Evolutionary conservation across 2,329 filamentous ascomycete species (phyloP), one percentile per base, ranked within the genome.

Genomic region (Beauveria bassiana): DNA sequence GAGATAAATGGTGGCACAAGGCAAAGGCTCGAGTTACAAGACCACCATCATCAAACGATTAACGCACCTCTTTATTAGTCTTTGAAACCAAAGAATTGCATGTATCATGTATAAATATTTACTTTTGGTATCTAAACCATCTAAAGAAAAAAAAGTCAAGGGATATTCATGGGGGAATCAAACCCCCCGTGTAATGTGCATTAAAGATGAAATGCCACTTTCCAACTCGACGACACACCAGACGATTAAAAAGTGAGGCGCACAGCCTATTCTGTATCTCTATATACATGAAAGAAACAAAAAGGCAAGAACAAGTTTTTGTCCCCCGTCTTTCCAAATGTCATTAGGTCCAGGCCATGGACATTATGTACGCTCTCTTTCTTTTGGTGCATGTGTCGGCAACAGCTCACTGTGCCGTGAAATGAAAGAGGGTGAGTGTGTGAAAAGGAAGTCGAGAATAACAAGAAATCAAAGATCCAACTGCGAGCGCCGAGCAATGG

Each of bases 71-170:
- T 38, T 16, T 16, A 38, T 38, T 5, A 16, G 14, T 38, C 34
- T 38, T 38, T 38, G 5, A 14, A 38, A 38, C 14, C 34, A 16
- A 38, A n/a, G 8, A 18, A 26, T 9, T 26, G 14, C 18, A 16
- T 49, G n/a, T 47, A 10, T 22, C 55, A 62, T 22, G 43, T 59
- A 55, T 45, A 61, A 61, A 45, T 55, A 61, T 50, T 45, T 49
- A 59, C 57, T 63, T 66, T 65, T 68, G 64, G 63, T 67, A 69
- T 68, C 64, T 63, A 67, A 68, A 63, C 66, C 67, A 67, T 59
- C 31, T 65, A 66, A 65, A 58, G 62, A 63, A 67, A 54, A 54
- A 55, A 18, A 45, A 34, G 42, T 26, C n/a, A 22, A 55, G 54
- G 26, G 55, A 61, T 61, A 61, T 61, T 61, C 59, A 43, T 61